These are phyloP conservation scores for Ogataea polymorpha DNA, from an alignment of 805 yeast species.

Conservation along the genomic window DNA sequence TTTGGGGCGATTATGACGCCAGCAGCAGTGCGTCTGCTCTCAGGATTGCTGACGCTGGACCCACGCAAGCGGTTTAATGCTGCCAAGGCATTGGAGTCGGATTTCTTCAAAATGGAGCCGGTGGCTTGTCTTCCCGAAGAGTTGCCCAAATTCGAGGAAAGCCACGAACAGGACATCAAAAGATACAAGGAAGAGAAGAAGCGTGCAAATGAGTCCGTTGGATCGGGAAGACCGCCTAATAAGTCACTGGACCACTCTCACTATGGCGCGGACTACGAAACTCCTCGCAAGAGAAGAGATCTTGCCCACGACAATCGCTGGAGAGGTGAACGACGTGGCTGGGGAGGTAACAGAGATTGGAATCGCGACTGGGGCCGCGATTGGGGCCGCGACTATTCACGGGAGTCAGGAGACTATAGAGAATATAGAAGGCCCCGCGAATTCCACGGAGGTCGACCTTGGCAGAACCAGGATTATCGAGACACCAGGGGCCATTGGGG, in stretches of 20 bases:
- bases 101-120: conserved; percentile 67
- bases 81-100: conserved; percentile 65
- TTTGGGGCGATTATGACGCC: conserved; percentile 39
- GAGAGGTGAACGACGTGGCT: conserved; percentile 3
- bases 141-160: conserved; percentile 71
- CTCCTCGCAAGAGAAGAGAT: conserved; percentile 9
- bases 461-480: neutral
- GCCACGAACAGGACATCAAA: conserved; percentile 83
- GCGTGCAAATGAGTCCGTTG: conserved; percentile 4
- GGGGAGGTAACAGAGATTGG: conserved; percentile 4
- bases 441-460: too few relatives aligned
- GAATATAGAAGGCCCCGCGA: neutral
- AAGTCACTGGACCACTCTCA: conserved; percentile 19
- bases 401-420: conserved; percentile 2
- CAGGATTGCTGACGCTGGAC: conserved; percentile 62
- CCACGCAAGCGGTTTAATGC: conserved; percentile 79
- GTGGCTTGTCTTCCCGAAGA: conserved; percentile 51
- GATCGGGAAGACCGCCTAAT: conserved; percentile 12
- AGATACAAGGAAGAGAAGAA: conserved; percentile 43
- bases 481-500: neutral
- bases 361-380: conserved; percentile 1
- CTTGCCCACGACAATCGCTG: conserved; percentile 7
- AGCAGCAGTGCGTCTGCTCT: conserved; percentile 53
- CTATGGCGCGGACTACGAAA: conserved; percentile 14
- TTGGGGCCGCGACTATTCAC: neutral